A percentile compares a stretch with the other conserved stretches of the same genome.
These are phyloP conservation scores for Phytophthora multivora DNA, from an alignment of 352 stramenopile species.

Conservation along the genomic window DNA sequence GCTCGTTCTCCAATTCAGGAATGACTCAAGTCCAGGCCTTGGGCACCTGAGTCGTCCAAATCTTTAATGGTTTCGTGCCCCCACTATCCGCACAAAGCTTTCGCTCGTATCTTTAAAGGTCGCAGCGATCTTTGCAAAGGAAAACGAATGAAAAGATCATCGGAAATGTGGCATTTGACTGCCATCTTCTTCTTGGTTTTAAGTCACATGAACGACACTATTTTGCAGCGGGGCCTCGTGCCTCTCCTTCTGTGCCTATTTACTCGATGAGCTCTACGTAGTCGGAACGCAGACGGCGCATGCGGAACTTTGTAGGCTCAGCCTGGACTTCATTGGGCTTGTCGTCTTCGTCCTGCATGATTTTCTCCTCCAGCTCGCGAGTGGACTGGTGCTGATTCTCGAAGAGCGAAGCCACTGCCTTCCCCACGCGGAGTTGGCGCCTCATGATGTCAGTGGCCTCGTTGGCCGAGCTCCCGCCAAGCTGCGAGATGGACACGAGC, in stretches of 20 bases:
- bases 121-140: not conserved
- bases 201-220: slow-evolving; percentile 29
- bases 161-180: not conserved
- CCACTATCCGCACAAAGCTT: no score
- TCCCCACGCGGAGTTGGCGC: slow-evolving; percentile 32
- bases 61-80: slow-evolving; percentile 17
- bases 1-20: not conserved
- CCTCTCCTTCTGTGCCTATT: slow-evolving; percentile 1
- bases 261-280: slow-evolving; percentile 35
- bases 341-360: slow-evolving; percentile 36
- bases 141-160: not conserved
- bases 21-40: not conserved
- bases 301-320: slow-evolving; percentile 30
- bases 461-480: slow-evolving; percentile 21
- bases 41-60: not conserved
- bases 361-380: slow-evolving; percentile 28
- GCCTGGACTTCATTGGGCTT: slow-evolving; percentile 30
- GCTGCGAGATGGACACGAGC: slow-evolving; percentile 15
- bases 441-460: slow-evolving; percentile 32
- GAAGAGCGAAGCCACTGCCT: slow-evolving; percentile 35
- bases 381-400: slow-evolving; percentile 37
- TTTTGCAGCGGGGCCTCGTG: not conserved
- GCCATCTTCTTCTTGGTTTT: slow-evolving; percentile 7
- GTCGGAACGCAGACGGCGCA: slow-evolving; percentile 27
- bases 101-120: slow-evolving; percentile 5